phyloP scores from a whole-genome alignment of 345 rosid genomes.

The Dovyalis caffra region DNA sequence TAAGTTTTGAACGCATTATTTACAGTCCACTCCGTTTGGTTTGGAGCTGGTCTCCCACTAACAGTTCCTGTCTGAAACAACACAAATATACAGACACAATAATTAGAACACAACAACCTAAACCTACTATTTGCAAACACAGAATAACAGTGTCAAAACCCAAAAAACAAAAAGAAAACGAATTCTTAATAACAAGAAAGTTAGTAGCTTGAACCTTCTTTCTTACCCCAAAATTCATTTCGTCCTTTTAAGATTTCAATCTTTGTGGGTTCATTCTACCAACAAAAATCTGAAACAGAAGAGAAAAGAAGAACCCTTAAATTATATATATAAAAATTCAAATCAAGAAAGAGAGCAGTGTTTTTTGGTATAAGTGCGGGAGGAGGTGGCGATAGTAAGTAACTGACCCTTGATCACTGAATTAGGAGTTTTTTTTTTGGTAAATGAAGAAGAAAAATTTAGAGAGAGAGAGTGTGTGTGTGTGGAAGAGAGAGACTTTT shows the following conservation, averaged over 20 bases:
- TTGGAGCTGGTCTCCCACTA: conserved; percentile 37
- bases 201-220: background rate
- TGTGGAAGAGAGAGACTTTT: conserved; percentile 7
- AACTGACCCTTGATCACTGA: conserved; percentile 1
- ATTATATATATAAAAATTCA: background rate
- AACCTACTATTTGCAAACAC: background rate
- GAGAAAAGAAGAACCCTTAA: background rate
- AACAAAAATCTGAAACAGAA: conserved; percentile 9
- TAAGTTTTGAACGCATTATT: conserved; percentile 70
- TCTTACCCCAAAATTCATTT: conserved; percentile 29
- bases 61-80: conserved; percentile 21
- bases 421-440: background rate
- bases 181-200: no score
- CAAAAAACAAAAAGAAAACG: background rate
- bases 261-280: background rate
- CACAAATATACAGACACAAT: background rate
- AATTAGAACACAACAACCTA: background rate
- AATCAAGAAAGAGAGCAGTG: background rate
- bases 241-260: background rate
- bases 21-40: conserved; percentile 78
- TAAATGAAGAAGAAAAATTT: background rate
- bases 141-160: background rate
- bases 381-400: background rate
- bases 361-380: background rate
- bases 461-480: no score